phyloP scores from a whole-genome alignment of 2,329 filamentous ascomycete species.

The Rutstroemia sp. region DNA sequence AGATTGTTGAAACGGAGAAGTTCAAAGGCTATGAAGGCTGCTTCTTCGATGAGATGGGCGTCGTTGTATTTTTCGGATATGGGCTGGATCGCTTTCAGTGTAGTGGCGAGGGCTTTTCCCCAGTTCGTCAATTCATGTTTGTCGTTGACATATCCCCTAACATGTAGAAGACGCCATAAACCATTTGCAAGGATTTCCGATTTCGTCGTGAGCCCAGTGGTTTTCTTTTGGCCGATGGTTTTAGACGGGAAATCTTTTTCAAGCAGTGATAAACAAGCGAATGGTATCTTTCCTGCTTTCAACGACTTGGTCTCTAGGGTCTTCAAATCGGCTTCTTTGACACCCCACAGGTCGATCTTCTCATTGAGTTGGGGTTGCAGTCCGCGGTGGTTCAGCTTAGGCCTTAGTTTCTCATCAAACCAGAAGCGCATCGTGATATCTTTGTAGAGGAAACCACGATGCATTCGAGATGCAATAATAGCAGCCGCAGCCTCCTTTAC shows the following conservation, averaged over 20 bases:
- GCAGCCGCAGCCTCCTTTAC: slow-evolving; percentile 71
- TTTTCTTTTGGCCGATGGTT: slow-evolving; percentile 42
- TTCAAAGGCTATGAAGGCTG: slow-evolving; percentile 77
- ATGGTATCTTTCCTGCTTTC: slow-evolving; percentile 42
- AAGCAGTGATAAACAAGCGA: slow-evolving; percentile 60
- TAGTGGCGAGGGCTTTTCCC: slow-evolving; percentile 71
- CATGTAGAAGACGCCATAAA: slow-evolving; percentile 82
- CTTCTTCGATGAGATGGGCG: slow-evolving; percentile 57
- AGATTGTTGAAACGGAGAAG: slow-evolving; percentile 73
- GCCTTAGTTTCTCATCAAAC: slow-evolving; percentile 67
- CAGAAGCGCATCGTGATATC: slow-evolving; percentile 72
- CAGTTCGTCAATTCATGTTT: slow-evolving; percentile 74
- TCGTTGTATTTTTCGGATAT: slow-evolving; percentile 36
- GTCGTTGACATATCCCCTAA: slow-evolving; percentile 77
- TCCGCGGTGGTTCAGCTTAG: slow-evolving; percentile 58
- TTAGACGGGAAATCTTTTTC: slow-evolving; percentile 62
- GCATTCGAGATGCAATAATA: slow-evolving; percentile 69
- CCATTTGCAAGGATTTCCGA: slow-evolving; percentile 66
- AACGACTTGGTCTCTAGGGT: slow-evolving; percentile 36
- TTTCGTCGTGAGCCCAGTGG: slow-evolving; percentile 46
- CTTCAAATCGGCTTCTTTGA: slow-evolving; percentile 49
- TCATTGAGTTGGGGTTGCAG: slow-evolving; percentile 41
- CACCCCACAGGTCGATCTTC: slow-evolving; percentile 59
- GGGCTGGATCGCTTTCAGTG: slow-evolving; percentile 55
- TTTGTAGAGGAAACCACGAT: slow-evolving; percentile 77